phyloP scores from a whole-genome alignment of 164 flowering plant species.

The Hamamelis virginiana region DNA sequence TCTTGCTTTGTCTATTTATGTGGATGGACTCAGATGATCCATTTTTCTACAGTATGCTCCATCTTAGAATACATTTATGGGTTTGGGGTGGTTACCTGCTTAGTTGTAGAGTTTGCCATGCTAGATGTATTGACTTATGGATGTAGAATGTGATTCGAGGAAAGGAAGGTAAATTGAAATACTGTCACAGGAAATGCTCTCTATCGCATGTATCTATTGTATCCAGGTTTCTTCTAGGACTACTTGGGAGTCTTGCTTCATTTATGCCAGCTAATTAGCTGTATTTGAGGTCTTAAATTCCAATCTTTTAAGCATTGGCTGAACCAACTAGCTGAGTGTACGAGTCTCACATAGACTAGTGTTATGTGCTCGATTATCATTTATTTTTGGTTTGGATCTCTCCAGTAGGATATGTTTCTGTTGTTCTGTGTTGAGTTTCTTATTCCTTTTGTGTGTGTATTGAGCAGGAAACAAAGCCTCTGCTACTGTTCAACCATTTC shows the following conservation, averaged over 20 bases:
- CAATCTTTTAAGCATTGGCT: neutral
- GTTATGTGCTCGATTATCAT: no score
- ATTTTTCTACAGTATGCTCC: no score
- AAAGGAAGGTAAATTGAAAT: neutral
- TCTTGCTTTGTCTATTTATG: no score
- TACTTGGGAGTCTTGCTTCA: no score
- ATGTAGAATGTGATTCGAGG: neutral
- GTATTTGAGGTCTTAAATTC: neutral
- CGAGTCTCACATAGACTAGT: no score
- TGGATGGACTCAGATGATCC: no score
- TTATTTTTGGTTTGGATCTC: no score
- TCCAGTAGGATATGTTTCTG: neutral
- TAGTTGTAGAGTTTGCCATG: neutral
- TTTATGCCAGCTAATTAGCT: no score
- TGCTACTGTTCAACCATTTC: constrained; percentile 87
- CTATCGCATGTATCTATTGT: neutral
- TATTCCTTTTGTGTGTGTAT: neutral
- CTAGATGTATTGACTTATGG: neutral
- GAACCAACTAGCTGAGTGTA: neutral
- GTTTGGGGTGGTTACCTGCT: neutral
- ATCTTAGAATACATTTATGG: neutral
- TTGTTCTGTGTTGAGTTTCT: neutral
- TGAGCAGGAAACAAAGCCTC: constrained; percentile 77
- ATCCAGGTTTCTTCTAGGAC: neutral
- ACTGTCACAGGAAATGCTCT: neutral